A percentile compares a stretch with the other conserved stretches of the same genome.
phyloP scores from a whole-genome alignment of 2,329 filamentous ascomycete species.

The Escovopsis weberi region DNA sequence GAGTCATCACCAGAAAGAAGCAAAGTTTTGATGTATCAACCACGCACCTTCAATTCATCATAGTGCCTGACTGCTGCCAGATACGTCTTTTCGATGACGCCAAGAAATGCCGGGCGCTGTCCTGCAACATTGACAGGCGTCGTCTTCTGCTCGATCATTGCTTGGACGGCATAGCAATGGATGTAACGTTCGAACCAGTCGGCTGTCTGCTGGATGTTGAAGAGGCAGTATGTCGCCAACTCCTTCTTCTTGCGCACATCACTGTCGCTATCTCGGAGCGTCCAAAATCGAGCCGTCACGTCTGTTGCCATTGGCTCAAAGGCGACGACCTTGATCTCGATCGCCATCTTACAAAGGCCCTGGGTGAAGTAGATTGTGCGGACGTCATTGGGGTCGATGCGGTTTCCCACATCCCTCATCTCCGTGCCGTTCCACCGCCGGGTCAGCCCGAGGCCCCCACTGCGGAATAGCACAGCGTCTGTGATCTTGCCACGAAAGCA shows the following conservation, averaged over 20 bases:
- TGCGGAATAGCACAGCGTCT: constrained; percentile 26
- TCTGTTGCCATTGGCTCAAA: constrained; percentile 26
- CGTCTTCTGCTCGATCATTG: constrained; percentile 13
- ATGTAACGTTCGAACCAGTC: constrained; percentile 23
- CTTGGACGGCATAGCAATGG: constrained; percentile 12
- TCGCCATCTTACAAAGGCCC: constrained; percentile 20
- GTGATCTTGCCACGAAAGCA: constrained; percentile 31
- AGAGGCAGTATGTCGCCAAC: constrained; percentile 26
- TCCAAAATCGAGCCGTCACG: constrained; percentile 24
- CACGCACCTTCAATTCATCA: constrained; percentile 11
- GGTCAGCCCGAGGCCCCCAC: constrained; percentile 29
- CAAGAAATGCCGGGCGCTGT: not conserved
- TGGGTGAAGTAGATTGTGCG: constrained; percentile 24
- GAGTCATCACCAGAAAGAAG: not conserved
- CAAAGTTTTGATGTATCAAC: not conserved
- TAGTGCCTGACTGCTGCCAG: constrained; percentile 10
- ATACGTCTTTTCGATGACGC: constrained; percentile 12
- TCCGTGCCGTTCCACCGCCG: constrained; percentile 25
- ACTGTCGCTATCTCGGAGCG: constrained; percentile 13
- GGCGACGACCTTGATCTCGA: constrained; percentile 25
- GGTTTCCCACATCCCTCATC: constrained; percentile 26
- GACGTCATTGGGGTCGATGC: constrained; percentile 10
- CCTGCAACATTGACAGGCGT: not conserved
- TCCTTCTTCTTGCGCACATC: constrained; percentile 15
- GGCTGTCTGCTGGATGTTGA: constrained; percentile 21